Evolutionary conservation across 768 basidiomycete species (phyloP).

Genomic region (Coprinopsis marcescibilis): DNA sequence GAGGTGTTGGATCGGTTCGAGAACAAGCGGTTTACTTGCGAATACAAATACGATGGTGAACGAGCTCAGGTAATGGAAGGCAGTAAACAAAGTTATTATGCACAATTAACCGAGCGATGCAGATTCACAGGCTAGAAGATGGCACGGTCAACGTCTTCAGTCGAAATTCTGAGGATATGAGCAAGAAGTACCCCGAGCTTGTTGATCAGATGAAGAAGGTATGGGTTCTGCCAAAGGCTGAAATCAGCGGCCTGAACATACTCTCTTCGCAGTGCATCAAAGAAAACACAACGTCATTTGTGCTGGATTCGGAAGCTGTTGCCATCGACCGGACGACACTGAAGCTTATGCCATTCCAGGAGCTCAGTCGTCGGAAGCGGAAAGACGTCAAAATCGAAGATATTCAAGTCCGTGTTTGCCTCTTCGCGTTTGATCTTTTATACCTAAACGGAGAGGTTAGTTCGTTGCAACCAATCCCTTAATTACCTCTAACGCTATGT

Average conservation of each 20-base stretch:
- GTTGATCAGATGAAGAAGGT: conserved; percentile 88
- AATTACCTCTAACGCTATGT: not conserved
- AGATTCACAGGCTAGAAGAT: conserved; percentile 81
- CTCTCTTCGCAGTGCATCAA: conserved; percentile 68
- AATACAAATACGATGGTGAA: conserved; percentile 99
- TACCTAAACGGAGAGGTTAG: conserved; percentile 94
- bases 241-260: not conserved
- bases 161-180: conserved; percentile 98
- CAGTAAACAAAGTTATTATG: not conserved
- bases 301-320: conserved; percentile 94
- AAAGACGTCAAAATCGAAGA: conserved; percentile 99
- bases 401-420: conserved; percentile 92
- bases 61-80: conserved; percentile 83
- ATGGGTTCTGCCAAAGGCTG: conserved; percentile 13
- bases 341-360: conserved; percentile 96
- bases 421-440: conserved; percentile 95
- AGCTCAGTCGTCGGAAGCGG: conserved; percentile 87
- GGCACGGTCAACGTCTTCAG: conserved; percentile 90
- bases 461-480: not conserved
- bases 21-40: conserved; percentile 92
- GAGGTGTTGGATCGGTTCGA: conserved; percentile 98
- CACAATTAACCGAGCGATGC: not conserved
- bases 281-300: conserved; percentile 79
- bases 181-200: conserved; percentile 98
- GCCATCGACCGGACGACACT: conserved; percentile 83